Evolutionary conservation across 1,139 yeast genomes (phyloP).

Genomic region (Suhomyces yuchorum): DNA sequence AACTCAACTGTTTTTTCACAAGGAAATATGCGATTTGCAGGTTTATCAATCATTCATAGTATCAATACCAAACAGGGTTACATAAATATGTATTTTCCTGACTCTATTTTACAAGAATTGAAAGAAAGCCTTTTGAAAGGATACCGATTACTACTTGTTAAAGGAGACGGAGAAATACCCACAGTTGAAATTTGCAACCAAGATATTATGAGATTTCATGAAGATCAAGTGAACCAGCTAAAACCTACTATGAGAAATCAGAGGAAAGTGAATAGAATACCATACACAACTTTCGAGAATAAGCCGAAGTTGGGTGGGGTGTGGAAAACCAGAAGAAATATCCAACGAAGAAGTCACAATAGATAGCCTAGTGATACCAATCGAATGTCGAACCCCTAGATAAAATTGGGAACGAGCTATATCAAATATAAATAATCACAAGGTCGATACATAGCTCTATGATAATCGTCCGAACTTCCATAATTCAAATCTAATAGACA

Average conservation of each 20-base stretch:
- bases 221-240: constrained; percentile 7
- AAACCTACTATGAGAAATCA: constrained; percentile 13
- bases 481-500: no score
- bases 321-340: constrained; percentile 64
- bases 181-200: constrained; percentile 35
- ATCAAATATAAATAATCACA: no score
- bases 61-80: constrained; percentile 43
- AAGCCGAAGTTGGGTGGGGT: constrained; percentile 57
- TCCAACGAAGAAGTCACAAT: constrained; percentile 46
- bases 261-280: constrained; percentile 27
- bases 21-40: constrained; percentile 24
- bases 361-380: not conserved
- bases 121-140: constrained; percentile 22
- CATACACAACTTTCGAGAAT: constrained; percentile 55
- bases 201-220: constrained; percentile 20
- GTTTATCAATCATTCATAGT: constrained; percentile 63
- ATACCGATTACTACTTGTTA: constrained; percentile 48
- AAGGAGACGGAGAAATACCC: constrained; percentile 66
- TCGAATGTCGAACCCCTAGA: no score
- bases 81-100: constrained; percentile 64
- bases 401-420: no score
- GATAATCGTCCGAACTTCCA: no score
- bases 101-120: constrained; percentile 20
- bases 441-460: no score
- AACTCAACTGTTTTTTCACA: not conserved